Conservation (phyloP, 2,329 filamentous ascomycete genomes). For the Niveomyces coronatus region DNA sequence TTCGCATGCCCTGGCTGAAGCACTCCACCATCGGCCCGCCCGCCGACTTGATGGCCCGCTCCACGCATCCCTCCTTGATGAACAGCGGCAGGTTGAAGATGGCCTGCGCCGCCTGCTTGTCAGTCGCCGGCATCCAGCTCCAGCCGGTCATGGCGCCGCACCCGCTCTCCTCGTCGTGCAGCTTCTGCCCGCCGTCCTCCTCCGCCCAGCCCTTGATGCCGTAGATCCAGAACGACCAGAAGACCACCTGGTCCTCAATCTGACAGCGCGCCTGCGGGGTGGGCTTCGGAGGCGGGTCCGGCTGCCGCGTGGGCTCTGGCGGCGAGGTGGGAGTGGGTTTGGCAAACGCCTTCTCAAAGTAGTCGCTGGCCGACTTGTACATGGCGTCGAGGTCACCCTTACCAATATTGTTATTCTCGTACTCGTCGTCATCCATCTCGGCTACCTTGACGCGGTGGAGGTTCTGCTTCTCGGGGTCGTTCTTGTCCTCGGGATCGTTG, state of each 20-base stretch:
- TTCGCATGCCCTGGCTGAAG: not conserved
- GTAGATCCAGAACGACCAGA: conserved; percentile 7
- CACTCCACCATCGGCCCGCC: conserved; percentile 17
- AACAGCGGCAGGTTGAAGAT: conserved; percentile 16
- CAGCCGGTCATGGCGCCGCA: conserved; percentile 13
- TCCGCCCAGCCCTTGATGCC: conserved; percentile 7
- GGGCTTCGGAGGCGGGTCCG: not conserved
- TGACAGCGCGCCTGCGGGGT: not conserved
- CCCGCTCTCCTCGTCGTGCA: conserved; percentile 7
- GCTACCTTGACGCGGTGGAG: not conserved
- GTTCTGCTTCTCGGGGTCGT: not conserved
- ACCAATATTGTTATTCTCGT: too few species aligned
- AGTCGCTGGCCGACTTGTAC: too few species aligned
- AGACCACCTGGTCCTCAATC: not conserved
- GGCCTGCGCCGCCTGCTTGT: conserved; percentile 1
- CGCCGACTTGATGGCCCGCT: conserved; percentile 18
- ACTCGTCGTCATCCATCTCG: not conserved
- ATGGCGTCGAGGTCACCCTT: too few species aligned
- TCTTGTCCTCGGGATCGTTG: conserved; percentile 2
- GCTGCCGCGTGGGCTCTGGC: not conserved
- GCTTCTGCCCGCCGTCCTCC: conserved; percentile 6
- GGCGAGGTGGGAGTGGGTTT: too few species aligned
- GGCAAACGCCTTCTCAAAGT: too few species aligned
- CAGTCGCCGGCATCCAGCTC: conserved; percentile 4
- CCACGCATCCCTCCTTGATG: conserved; percentile 18